These are phyloP conservation scores for Tilletia indica DNA, from an alignment of 1,284 basidiomycete species.

Conservation along the genomic window DNA sequence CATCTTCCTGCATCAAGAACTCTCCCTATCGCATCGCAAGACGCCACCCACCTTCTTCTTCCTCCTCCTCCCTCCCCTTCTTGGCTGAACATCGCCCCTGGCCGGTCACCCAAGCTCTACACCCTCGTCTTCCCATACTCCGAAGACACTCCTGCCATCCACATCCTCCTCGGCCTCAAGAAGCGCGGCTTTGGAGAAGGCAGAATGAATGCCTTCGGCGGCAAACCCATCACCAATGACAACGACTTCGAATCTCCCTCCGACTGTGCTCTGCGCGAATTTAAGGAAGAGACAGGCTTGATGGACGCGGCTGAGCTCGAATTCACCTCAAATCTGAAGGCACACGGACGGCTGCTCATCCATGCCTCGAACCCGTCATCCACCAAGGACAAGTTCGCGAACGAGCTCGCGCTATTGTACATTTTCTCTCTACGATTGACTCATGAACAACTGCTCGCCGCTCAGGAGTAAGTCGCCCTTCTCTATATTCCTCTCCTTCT, in stretches of 20 bases:
- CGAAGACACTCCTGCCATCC: neutral
- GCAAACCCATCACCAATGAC: neutral
- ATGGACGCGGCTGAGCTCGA: neutral
- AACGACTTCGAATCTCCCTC: neutral
- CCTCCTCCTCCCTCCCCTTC: neutral
- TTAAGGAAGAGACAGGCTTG: neutral
- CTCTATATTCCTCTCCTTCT: too few relatives aligned
- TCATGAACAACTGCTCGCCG: neutral
- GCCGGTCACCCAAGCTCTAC: neutral
- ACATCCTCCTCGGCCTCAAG: conserved; percentile 9
- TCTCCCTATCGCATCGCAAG: too few relatives aligned
- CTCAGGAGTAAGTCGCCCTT: neutral
- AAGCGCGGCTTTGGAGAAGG: neutral
- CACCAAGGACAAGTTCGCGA: neutral
- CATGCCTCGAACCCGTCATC: neutral
- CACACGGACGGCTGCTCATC: conserved; percentile 9
- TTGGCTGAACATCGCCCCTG: too few relatives aligned
- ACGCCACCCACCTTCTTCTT: too few relatives aligned
- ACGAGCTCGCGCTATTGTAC: neutral
- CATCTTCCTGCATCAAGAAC: too few relatives aligned
- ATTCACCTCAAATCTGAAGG: neutral
- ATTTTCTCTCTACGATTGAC: neutral
- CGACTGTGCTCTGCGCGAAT: conserved; percentile 2
- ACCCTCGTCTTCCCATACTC: conserved; percentile 12
- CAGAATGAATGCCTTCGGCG: conserved; percentile 2